These are phyloP conservation scores for Sporisorium graminicola DNA, from an alignment of 1,284 basidiomycete species.

Conservation along the genomic window DNA sequence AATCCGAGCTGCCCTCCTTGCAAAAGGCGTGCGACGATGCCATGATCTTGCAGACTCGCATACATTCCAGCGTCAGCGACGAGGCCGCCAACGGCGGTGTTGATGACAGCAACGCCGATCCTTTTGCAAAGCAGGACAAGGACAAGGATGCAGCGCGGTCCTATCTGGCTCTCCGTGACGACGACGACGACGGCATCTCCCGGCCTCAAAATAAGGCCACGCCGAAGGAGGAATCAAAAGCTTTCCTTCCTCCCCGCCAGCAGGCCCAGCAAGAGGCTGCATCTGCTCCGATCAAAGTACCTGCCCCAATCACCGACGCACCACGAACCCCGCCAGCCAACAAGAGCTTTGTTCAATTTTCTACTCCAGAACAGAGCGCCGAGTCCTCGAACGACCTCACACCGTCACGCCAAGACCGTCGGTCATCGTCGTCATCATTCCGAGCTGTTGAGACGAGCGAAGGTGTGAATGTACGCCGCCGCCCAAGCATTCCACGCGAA, in stretches of 20 bases:
- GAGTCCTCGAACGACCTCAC: conserved; percentile 10
- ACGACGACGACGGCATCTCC: conserved; percentile 20
- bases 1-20: conserved; percentile 11
- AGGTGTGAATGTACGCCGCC: not conserved
- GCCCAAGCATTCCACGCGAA: conserved; percentile 31
- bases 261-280: conserved; percentile 2
- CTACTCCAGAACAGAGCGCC: conserved; percentile 19
- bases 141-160: conserved; percentile 6
- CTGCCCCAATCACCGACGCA: not conserved
- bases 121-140: conserved; percentile 3
- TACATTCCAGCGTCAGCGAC: conserved; percentile 4
- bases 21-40: conserved; percentile 33
- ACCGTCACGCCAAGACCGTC: conserved; percentile 3
- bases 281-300: not conserved
- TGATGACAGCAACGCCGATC: conserved; percentile 9
- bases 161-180: conserved; percentile 39
- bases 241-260: not conserved
- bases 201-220: not conserved
- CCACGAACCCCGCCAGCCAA: conserved; percentile 28
- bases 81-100: conserved; percentile 29
- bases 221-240: not conserved
- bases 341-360: conserved; percentile 28
- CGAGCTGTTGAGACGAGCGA: not conserved
- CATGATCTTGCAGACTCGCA: conserved; percentile 26
- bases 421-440: not conserved